Percentiles rank a stretch among this genome's conserved stretches.
Evolutionary conservation across 768 basidiomycete genomes (phyloP).

Genomic region (Mycena haematopus): DNA sequence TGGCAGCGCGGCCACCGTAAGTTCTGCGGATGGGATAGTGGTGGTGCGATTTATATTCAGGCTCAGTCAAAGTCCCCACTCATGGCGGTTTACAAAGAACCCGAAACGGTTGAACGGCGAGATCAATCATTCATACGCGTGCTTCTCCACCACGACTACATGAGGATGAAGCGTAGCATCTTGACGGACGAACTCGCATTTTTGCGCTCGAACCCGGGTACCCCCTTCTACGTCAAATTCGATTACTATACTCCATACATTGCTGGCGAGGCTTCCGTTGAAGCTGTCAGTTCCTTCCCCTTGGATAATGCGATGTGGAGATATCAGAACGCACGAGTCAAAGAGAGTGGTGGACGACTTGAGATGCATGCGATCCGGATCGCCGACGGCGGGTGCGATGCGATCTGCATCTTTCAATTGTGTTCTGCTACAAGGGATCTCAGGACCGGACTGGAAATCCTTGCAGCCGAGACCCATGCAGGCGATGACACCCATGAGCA

Average conservation of each 20-base stretch:
- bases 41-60: not conserved
- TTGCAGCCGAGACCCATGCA: not conserved
- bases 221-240: not conserved
- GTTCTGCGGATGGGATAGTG: not conserved
- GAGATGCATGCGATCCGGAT: constrained; percentile 5
- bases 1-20: not conserved
- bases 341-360: constrained; percentile 2
- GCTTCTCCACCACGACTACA: not conserved
- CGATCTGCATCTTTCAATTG: not conserved
- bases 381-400: constrained; percentile 5
- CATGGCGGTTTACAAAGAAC: not conserved
- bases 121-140: not conserved
- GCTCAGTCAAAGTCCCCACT: not conserved
- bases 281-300: not conserved
- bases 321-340: not conserved
- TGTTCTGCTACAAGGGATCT: not conserved
- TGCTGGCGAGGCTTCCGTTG: not conserved
- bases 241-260: not conserved
- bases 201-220: not conserved
- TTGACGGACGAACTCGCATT: not conserved
- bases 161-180: not conserved
- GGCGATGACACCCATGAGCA: not conserved
- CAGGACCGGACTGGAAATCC: not conserved
- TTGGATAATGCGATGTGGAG: not conserved
- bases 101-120: not conserved